phyloP scores from a whole-genome alignment of 805 yeast genomes.

The Saccharomycopsis babjevae region DNA sequence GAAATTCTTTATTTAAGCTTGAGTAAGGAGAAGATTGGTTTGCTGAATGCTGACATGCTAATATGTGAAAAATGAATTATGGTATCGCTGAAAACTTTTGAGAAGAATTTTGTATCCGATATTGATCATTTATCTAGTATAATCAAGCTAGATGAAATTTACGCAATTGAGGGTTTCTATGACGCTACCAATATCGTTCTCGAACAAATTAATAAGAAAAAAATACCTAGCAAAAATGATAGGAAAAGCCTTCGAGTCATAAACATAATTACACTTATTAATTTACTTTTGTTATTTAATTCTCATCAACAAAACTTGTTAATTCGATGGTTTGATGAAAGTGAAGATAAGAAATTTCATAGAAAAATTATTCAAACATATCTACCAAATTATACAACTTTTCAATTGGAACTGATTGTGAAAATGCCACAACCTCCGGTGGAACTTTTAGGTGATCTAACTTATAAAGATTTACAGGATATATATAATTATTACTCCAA shows the following conservation, averaged over 20 bases:
- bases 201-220: not conserved
- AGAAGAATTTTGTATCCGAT: not conserved
- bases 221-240: not conserved
- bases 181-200: not conserved
- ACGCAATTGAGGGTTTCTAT: not conserved
- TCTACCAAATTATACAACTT: not conserved
- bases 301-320: not conserved
- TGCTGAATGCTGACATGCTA: not conserved
- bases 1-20: not conserved
- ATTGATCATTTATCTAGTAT: not conserved
- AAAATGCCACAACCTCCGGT: slow-evolving; percentile 1
- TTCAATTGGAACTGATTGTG: not conserved
- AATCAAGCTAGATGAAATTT: not conserved
- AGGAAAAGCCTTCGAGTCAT: not conserved
- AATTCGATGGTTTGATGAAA: not conserved
- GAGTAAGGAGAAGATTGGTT: not conserved
- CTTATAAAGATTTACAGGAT: not conserved
- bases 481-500: not conserved
- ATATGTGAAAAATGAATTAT: not conserved
- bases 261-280: not conserved
- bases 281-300: not conserved
- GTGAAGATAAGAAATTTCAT: slow-evolving; percentile 5
- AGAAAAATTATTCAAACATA: not conserved
- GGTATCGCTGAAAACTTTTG: not conserved
- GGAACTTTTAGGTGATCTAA: not conserved